Evolutionary conservation across 1,284 basidiomycete genomes (phyloP).

Genomic region (Pholiota adiposa): DNA sequence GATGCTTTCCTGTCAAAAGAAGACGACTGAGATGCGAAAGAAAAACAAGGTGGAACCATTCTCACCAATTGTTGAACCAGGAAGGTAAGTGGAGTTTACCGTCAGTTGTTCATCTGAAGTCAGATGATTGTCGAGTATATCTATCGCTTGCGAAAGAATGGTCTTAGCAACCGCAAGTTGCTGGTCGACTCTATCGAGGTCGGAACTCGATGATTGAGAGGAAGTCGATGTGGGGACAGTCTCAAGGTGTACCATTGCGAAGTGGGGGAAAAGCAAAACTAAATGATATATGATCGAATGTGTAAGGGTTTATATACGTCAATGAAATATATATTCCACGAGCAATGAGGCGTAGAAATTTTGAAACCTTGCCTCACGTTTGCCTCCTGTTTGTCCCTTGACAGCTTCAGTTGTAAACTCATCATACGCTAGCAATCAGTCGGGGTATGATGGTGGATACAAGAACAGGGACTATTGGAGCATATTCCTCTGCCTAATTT

Average conservation of each 20-base stretch:
- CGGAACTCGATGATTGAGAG: slow-evolving; percentile 6
- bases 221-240: slow-evolving; percentile 11
- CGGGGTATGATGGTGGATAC: slow-evolving; percentile 21
- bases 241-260: slow-evolving; percentile 26
- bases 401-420: slow-evolving; percentile 4
- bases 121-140: slow-evolving; percentile 67
- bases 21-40: background rate
- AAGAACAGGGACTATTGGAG: slow-evolving; percentile 22
- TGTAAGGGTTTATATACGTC: slow-evolving; percentile 26
- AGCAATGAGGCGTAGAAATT: slow-evolving; percentile 26
- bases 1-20: slow-evolving; percentile 74
- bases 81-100: slow-evolving; percentile 68
- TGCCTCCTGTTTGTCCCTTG: slow-evolving; percentile 16
- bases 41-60: background rate
- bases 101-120: slow-evolving; percentile 69
- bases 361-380: slow-evolving; percentile 22
- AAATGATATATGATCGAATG: slow-evolving; percentile 28
- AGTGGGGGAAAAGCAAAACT: slow-evolving; percentile 13
- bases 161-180: slow-evolving; percentile 68
- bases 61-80: slow-evolving; percentile 82
- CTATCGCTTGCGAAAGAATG: slow-evolving; percentile 71
- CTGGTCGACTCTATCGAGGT: slow-evolving; percentile 33
- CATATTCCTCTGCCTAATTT: slow-evolving; percentile 81
- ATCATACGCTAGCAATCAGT: slow-evolving; percentile 2
- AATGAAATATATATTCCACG: slow-evolving; percentile 28